Evolutionary conservation across 2,329 filamentous ascomycete genomes (phyloP), one percentile per base, ranked within the genome.

Genomic region (Talaromyces sp.): DNA sequence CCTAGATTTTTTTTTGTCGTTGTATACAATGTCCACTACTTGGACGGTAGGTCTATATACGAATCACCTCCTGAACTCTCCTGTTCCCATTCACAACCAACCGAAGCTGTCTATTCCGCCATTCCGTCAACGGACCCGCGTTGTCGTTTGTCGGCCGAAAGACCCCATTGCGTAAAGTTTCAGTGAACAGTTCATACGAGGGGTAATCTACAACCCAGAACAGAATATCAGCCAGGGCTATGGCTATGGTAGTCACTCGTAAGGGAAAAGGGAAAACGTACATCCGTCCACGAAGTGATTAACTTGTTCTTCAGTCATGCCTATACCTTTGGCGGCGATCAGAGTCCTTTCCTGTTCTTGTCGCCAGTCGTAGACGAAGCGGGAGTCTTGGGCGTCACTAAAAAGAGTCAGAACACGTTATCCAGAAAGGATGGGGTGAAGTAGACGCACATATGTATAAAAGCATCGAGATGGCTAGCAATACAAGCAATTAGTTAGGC

Each of bases 241-340:
- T 13, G 4, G 22, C n/a, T 27, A 5, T 49, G 1, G 3, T 25
- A 6, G 27, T 31, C 27, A 31, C 27, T 15, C 27, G 31, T 11
- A 13, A 11, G 19, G 19, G 1, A 41, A 9, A 6, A 27, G 57
- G 33, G 13, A 17, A 54, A 66, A 77, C 83, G 68, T 73, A 85
- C 83, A 87, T 68, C 87, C 87, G 73, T 89, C 85, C 17, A 91
- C 90, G 75, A 97, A 97, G 56, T 84, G 82, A 64, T 87, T 82
- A 50, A 97, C 91, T 75, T 94, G 86, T 64, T 92, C 89, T 70
- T 91, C 89, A 1, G 87, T 90, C 93, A 97, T 97, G 35, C 92
- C 93, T 0, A 83, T 84, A 1, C 90, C 92, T 69, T 85, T 90
- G 25, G 83, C 78, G 8, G 81, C 81, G 27, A 90, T 85, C 71